These are phyloP conservation scores for Leishmania tropica DNA, from an alignment of 208 protist species.

Conservation along the genomic window DNA sequence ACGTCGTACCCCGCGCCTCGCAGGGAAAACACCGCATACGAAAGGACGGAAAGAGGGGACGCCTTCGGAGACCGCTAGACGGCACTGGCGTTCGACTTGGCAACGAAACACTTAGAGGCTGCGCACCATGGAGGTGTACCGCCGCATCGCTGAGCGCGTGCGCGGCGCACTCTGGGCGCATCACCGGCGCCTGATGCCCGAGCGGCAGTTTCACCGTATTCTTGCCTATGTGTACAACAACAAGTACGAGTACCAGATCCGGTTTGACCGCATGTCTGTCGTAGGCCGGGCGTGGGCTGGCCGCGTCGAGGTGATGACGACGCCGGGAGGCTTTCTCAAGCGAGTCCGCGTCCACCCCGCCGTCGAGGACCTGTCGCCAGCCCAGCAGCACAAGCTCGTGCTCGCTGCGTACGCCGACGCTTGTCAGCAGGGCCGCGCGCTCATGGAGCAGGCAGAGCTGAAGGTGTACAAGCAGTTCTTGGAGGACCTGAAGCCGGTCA, in stretches of 20 bases:
- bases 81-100: neutral
- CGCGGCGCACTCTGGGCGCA: slow-evolving; percentile 91
- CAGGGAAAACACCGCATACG: neutral
- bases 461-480: slow-evolving; percentile 92
- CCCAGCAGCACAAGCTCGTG: slow-evolving; percentile 73
- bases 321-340: slow-evolving; percentile 82
- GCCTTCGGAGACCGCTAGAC: neutral
- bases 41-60: neutral
- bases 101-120: neutral
- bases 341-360: slow-evolving; percentile 83
- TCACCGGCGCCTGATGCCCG: slow-evolving; percentile 89
- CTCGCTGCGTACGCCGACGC: slow-evolving; percentile 87
- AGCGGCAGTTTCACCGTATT: slow-evolving; percentile 92
- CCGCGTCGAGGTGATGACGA: slow-evolving; percentile 88
- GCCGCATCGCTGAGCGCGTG: slow-evolving; percentile 88
- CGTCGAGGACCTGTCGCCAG: slow-evolving; percentile 71
- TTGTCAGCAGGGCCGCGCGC: slow-evolving; percentile 56
- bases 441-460: slow-evolving; percentile 90
- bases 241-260: slow-evolving; percentile 94
- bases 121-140: slow-evolving; percentile 86
- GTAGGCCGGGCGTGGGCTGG: slow-evolving; percentile 82
- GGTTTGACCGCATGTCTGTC: slow-evolving; percentile 90
- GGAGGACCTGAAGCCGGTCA: slow-evolving; percentile 86
- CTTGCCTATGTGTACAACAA: slow-evolving; percentile 94
- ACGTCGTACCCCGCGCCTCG: neutral